A percentile compares a stretch with the other conserved stretches of the same genome.
Evolutionary conservation across 83 land plant genomes (phyloP).

Genomic region (Picea engelmannii): DNA sequence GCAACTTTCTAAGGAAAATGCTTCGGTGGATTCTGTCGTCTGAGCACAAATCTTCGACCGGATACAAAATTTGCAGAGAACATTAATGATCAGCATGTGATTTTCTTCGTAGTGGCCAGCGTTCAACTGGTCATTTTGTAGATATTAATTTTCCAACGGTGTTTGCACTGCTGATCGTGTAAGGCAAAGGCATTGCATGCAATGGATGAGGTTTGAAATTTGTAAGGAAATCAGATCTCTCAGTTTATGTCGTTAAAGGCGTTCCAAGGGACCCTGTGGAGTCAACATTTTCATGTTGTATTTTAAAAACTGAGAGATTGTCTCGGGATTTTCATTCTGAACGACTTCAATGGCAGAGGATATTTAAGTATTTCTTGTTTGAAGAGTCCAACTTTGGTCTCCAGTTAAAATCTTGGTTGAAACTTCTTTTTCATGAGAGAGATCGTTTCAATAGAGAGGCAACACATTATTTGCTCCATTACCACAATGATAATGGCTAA

Average conservation of each 20-base stretch:
- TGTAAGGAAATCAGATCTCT: not conserved
- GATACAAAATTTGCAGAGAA: not conserved
- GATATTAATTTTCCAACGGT: not conserved
- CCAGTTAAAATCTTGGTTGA: not conserved
- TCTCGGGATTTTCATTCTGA: not conserved
- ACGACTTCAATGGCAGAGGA: not conserved
- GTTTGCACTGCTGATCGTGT: not conserved
- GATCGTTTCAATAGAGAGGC: not conserved
- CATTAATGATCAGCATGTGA: not conserved
- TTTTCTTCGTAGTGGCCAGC: not conserved
- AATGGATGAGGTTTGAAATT: conserved; percentile 1
- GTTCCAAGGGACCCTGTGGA: not conserved
- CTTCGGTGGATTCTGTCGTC: not conserved
- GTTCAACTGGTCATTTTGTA: not conserved
- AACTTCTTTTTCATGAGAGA: not conserved
- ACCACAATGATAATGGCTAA: too few relatives aligned
- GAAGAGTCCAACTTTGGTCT: not conserved
- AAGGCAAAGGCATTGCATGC: not conserved
- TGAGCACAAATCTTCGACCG: not conserved
- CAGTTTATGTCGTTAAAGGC: not conserved
- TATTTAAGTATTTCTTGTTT: not conserved
- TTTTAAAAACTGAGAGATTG: not conserved
- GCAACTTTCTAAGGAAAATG: not conserved
- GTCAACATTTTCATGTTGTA: not conserved
- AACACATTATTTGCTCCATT: not conserved